A percentile compares a stretch with the other conserved stretches of the same genome.
These are phyloP conservation scores for Serpula lacrymans DNA, from an alignment of 768 basidiomycete genomes.

Conservation along the genomic window DNA sequence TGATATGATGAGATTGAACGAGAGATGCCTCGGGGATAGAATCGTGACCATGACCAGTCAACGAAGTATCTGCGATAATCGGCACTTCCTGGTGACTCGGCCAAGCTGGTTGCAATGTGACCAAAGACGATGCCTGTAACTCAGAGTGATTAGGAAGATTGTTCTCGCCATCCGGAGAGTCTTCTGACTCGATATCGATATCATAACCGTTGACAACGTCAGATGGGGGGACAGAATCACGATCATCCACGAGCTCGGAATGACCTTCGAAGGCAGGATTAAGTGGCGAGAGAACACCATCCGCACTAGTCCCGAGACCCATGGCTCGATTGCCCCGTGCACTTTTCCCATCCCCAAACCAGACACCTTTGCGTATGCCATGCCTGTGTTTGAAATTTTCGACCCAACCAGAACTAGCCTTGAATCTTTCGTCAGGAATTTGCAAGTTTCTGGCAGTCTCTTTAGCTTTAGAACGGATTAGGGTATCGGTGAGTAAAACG, in stretches of 20 bases:
- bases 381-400: slow-evolving; percentile 88
- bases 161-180: slow-evolving; percentile 27
- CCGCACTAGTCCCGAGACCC: slow-evolving; percentile 26
- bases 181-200: slow-evolving; percentile 36
- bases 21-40: too few relatives aligned
- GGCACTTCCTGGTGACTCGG: slow-evolving; percentile 17
- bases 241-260: slow-evolving; percentile 24
- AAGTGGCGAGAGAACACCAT: slow-evolving; percentile 35
- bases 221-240: slow-evolving; percentile 14
- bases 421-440: slow-evolving; percentile 73
- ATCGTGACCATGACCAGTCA: slow-evolving; percentile 25
- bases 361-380: slow-evolving; percentile 66
- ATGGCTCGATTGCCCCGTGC: slow-evolving; percentile 28
- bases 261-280: slow-evolving; percentile 37
- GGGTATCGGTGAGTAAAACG: slow-evolving; percentile 58
- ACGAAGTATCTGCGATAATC: slow-evolving; percentile 28
- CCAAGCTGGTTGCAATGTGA: not conserved
- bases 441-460: slow-evolving; percentile 55
- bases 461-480: slow-evolving; percentile 62
- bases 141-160: slow-evolving; percentile 25
- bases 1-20: slow-evolving; percentile 17
- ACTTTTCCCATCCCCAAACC: slow-evolving; percentile 40
- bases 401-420: slow-evolving; percentile 90
- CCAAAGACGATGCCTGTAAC: not conserved
- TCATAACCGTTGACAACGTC: slow-evolving; percentile 29